Evolutionary conservation across 345 rosid genomes (phyloP).

Genomic region (Lepidium africanum): DNA sequence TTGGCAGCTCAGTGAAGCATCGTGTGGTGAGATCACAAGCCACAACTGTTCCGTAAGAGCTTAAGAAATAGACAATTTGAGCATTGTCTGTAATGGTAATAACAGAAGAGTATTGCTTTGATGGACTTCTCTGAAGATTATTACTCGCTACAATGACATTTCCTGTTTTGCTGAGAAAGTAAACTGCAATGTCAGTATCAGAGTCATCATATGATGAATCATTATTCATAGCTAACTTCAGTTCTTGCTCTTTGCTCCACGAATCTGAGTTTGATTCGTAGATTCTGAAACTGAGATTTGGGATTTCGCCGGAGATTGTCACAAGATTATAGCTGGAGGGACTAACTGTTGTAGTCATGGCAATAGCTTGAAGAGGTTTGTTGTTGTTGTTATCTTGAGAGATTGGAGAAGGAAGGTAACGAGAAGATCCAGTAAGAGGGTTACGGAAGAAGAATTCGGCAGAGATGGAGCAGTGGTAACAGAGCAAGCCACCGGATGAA

Average conservation of each 20-base stretch:
- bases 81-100: conserved; percentile 40
- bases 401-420: conserved; percentile 35
- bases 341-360: conserved; percentile 37
- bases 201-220: conserved; percentile 26
- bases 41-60: conserved; percentile 60
- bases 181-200: conserved; percentile 41
- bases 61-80: conserved; percentile 58
- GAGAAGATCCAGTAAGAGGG: conserved; percentile 59
- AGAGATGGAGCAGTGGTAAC: conserved; percentile 40
- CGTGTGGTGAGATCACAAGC: conserved; percentile 50
- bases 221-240: conserved; percentile 32
- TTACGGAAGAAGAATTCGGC: conserved; percentile 50
- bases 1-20: conserved; percentile 60
- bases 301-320: conserved; percentile 55
- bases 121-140: conserved; percentile 74
- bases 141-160: conserved; percentile 49
- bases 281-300: conserved; percentile 44
- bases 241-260: conserved; percentile 47
- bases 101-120: conserved; percentile 80
- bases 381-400: conserved; percentile 1
- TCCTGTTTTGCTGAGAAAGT: conserved; percentile 80
- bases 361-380: conserved; percentile 59
- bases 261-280: conserved; percentile 40
- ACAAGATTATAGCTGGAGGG: conserved; percentile 46
- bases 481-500: conserved; percentile 72